Base-by-base conservation (phyloP, 106 monocot genomes). In the Dendrobium officinale region DNA sequence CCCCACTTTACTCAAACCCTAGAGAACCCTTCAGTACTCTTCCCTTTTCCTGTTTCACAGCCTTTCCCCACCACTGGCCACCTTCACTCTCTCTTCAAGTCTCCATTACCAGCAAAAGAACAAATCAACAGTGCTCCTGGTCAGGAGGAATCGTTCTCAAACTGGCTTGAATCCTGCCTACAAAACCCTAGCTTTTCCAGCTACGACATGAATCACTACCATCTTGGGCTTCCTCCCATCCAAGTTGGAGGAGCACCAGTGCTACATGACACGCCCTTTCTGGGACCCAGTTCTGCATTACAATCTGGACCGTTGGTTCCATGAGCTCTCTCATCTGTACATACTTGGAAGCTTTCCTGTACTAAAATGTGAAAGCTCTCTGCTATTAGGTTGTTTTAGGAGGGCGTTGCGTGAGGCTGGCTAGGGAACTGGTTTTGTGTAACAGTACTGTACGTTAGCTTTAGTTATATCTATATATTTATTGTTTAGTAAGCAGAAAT, bases 111-210 rank as follows among this genome's bases (percentile, higher is more conserved):
- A 37, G 54, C 47, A 26, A 67, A 74, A 42, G 74, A 74, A 42
- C 74, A 74, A 74, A 74, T 44, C 18, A 41, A 19, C 19, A 8
- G 74, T 3, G 74, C 42, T 49, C 58, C 78, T 41, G 11, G 31
- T 31, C 58, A 79, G 11, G 77, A 78, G 73, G 83, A 79, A 78
- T 56, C 73, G 6, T 42, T 82, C 76, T 73, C 83, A 55, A 73
- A 74, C 72, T 79, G 78, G 78, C 55, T 78, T 17, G 78, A 79
- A 74, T 43, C 74, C 74, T 33, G 6, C 42, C 43, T 43, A 13
- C 76, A 76, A 76, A 51, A 76, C 49, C 48, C 76, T 26, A 76
- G 26, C 76, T 31, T 19, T 42, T 44, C 43, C 44, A 5, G 74
- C 44, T 76, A 76, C 27, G 76, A 49, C 26, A 16, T 10, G 13